Evolutionary conservation across 441 rosid genomes (phyloP).

Genomic region (Codiaeum variegatum): DNA sequence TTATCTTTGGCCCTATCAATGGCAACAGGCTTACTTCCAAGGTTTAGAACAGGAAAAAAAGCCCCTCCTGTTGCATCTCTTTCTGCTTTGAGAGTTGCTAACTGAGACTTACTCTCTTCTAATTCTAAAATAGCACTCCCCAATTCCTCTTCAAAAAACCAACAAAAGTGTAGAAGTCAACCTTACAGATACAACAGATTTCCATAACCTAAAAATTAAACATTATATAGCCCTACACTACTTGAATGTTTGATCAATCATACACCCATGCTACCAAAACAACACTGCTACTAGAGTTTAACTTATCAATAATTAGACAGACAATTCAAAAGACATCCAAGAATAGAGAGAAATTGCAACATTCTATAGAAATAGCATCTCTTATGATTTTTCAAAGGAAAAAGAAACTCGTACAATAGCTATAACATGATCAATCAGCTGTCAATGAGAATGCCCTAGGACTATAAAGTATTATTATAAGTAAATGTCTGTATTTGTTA

Average conservation of each 20-base stretch:
- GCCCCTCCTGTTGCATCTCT: slow-evolving; percentile 81
- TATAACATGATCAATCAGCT: neutral
- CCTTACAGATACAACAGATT: slow-evolving; percentile 8
- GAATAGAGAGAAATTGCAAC: neutral
- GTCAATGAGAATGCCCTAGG: neutral
- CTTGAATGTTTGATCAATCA: neutral
- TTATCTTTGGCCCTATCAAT: slow-evolving; percentile 65
- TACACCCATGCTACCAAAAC: neutral
- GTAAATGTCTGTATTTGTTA: neutral
- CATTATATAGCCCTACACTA: neutral
- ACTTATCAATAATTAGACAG: neutral
- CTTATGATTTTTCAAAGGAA: neutral
- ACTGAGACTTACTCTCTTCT: slow-evolving; percentile 59
- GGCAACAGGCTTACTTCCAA: slow-evolving; percentile 58
- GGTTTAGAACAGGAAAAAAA: slow-evolving; percentile 66
- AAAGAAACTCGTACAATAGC: neutral
- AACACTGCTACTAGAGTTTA: neutral
- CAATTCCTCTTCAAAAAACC: slow-evolving; percentile 61
- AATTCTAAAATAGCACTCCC: slow-evolving; percentile 60
- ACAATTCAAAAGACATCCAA: neutral
- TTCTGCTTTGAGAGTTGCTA: slow-evolving; percentile 76
- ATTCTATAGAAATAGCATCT: neutral
- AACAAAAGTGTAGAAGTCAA: slow-evolving; percentile 18
- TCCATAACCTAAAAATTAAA: neutral
- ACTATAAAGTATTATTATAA: neutral